Evolutionary conservation across 2,329 filamentous ascomycete genomes (phyloP), one percentile per base, ranked within the genome.

Genomic region (Orbilia brochopaga): DNA sequence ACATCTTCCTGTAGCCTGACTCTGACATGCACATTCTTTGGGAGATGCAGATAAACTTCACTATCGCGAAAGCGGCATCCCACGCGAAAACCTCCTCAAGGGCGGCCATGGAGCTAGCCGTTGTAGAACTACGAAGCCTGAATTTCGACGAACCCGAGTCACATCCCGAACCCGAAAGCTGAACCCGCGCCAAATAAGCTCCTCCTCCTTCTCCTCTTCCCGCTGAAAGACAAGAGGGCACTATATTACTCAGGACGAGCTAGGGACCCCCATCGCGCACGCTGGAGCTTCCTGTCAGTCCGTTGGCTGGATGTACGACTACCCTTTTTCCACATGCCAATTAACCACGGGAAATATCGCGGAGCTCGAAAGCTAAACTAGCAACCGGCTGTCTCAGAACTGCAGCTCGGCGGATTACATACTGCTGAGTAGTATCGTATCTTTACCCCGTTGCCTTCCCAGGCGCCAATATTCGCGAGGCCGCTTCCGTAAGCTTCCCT

Each of bases 261-360:
- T 54, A 67, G 63, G 63, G 63, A 50, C 30, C 5, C n/a, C 58
- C 63, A 54, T 56, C 51, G 63, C 35, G 23, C 50, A 48, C 27
- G 55, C 54, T 54, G 48, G 55, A 48, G 46, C 53, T 27, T 66
- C 35, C 53, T 58, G 53, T 69, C 58, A 62, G 65, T 58, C 65
- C 50, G 65, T 61, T 59, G 62, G 62, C 48, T 57, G 50, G 56
- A 15, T 61, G 27, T 42, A 50, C 50, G 57, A 55, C 42, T 48
- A 46, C 54, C 53, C 46, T 35, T 52, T 61, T 55, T 50, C 46
- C 60, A 66, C 62, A 66, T 66, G 46, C 40, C 53, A 64, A 64
- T 70, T 60, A 55, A n/a, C n/a, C n/a, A n/a, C n/a, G 54, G 66
- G 66, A 57, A 70, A 70, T 64, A 70, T 70, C 54, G 59, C 21